A percentile compares a stretch with the other conserved stretches of the same genome.
Evolutionary conservation across 73 alveolate genomes (phyloP).

Genomic region (Paramecium octaurelia): DNA sequence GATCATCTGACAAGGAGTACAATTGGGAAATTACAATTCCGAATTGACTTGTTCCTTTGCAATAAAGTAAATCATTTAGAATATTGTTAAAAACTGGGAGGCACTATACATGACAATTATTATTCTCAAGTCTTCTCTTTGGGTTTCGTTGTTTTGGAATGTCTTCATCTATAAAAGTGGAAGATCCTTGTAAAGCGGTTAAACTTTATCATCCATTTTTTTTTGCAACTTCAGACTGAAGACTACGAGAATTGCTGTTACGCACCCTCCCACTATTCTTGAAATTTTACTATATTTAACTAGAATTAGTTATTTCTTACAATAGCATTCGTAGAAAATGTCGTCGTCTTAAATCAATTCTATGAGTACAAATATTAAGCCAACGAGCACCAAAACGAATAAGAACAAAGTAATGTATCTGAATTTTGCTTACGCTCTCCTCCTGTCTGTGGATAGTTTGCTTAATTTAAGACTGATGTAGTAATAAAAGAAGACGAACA

Average conservation of each 20-base stretch:
- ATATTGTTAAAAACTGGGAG: neutral
- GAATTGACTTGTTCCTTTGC: neutral
- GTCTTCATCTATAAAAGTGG: neutral
- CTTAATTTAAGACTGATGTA: neutral
- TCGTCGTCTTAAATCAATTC: neutral
- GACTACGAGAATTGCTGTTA: neutral
- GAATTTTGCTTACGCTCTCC: neutral
- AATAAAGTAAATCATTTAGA: neutral
- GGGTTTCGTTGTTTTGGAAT: neutral
- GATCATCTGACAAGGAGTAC: neutral
- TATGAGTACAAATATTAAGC: neutral
- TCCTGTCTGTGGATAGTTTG: neutral
- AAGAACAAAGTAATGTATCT: neutral
- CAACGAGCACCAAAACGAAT: neutral
- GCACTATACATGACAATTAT: neutral
- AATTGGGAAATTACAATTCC: neutral
- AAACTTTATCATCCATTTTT: neutral
- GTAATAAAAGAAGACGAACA: neutral
- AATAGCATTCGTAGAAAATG: neutral
- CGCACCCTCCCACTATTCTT: neutral
- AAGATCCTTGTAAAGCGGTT: neutral
- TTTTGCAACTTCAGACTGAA: neutral
- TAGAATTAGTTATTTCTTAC: neutral
- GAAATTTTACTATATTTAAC: neutral
- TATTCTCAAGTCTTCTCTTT: neutral